phyloP scores from a whole-genome alignment of 306 rosid species.

The Sindora glabra region DNA sequence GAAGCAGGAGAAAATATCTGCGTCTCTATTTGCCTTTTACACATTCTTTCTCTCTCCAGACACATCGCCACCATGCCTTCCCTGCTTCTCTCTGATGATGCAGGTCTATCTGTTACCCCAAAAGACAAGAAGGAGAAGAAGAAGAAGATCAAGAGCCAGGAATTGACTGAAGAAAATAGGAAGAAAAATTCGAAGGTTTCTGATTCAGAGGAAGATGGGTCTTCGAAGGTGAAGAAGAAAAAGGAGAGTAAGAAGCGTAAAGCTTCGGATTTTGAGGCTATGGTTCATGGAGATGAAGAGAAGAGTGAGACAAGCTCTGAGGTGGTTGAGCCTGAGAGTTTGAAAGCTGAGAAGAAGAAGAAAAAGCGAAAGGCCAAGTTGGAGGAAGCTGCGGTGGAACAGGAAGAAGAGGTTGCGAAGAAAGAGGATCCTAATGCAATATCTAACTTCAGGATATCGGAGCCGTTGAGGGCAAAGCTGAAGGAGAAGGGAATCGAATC shows the following conservation, averaged over 20 bases:
- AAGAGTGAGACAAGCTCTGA: constrained; percentile 76
- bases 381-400: constrained; percentile 14
- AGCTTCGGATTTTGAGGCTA: constrained; percentile 25
- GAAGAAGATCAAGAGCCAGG: constrained; percentile 14
- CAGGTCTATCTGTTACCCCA: neutral
- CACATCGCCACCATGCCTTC: constrained; percentile 65
- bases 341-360: constrained; percentile 15
- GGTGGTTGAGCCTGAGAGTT: constrained; percentile 43
- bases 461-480: constrained; percentile 48
- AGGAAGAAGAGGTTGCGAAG: constrained; percentile 15
- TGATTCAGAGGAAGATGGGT: constrained; percentile 9
- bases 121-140: constrained; percentile 44
- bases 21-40: neutral
- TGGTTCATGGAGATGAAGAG: constrained; percentile 17
- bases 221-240: constrained; percentile 14
- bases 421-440: constrained; percentile 54
- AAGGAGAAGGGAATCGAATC: constrained; percentile 72
- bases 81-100: constrained; percentile 27
- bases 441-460: constrained; percentile 62
- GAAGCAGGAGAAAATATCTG: constrained; percentile 43
- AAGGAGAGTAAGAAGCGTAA: constrained; percentile 60
- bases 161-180: constrained; percentile 9
- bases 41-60: neutral
- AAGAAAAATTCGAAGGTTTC: constrained; percentile 25
- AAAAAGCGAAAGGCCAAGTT: constrained; percentile 34